A percentile compares a stretch with the other conserved stretches of the same genome.
These are phyloP conservation scores for Leccinum sublutescens DNA, from an alignment of 768 basidiomycete species.

Conservation along the genomic window DNA sequence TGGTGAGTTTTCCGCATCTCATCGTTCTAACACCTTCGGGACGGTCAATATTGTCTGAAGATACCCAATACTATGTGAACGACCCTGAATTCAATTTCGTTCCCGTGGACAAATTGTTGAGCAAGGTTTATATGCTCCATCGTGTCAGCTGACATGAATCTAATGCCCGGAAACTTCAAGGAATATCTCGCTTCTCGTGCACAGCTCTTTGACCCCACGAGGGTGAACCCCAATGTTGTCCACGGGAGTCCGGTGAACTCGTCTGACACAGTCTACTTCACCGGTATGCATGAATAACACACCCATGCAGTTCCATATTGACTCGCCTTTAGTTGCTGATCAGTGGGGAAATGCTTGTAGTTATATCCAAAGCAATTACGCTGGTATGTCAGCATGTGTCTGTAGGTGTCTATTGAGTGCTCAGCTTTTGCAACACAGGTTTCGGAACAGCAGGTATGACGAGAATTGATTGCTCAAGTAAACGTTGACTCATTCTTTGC, in stretches of 20 bases:
- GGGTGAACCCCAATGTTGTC: conserved; percentile 61
- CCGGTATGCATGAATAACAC: conserved; percentile 46
- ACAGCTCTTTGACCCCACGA: conserved; percentile 67
- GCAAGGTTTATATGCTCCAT: conserved; percentile 53
- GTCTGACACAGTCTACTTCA: conserved; percentile 94
- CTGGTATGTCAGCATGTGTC: conserved; percentile 45
- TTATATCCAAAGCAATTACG: conserved; percentile 86
- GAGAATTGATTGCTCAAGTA: neutral
- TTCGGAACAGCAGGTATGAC: conserved; percentile 83
- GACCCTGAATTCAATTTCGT: conserved; percentile 80
- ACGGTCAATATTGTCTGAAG: conserved; percentile 35
- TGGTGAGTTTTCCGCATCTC: conserved; percentile 42
- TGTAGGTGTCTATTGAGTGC: neutral
- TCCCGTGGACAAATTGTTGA: conserved; percentile 80
- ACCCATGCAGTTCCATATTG: neutral
- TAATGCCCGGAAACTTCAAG: conserved; percentile 38
- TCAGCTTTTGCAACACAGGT: conserved; percentile 39
- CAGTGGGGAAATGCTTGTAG: conserved; percentile 91
- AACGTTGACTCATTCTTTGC: conserved; percentile 3
- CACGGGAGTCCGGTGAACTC: conserved; percentile 82
- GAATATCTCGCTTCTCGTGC: conserved; percentile 82
- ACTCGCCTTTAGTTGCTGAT: conserved; percentile 58
- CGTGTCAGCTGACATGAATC: neutral
- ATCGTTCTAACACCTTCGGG: neutral
- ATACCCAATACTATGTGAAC: conserved; percentile 87